Evolutionary conservation across 176 grass and related monocot genomes (phyloP), one percentile per base, ranked within the genome.

Genomic region (Lolium perenne): DNA sequence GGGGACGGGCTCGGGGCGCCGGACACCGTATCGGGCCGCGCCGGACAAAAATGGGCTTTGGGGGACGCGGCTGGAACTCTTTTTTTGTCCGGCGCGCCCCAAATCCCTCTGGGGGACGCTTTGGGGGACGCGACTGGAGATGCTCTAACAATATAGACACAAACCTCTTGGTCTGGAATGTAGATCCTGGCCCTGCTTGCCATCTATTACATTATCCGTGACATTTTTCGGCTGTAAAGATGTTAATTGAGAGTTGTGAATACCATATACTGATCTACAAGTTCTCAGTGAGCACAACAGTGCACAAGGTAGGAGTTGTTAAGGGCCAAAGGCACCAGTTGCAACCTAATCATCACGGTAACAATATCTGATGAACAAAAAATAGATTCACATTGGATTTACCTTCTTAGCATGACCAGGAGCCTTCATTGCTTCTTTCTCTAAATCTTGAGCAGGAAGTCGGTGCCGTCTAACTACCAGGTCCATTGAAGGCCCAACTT

Each of bases 71-170:
- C n/a, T n/a, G n/a, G n/a, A n/a, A n/a, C n/a, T n/a, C n/a, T n/a
- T n/a, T n/a, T n/a, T n/a, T n/a, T n/a, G n/a, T n/a, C n/a, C n/a
- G n/a, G n/a, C n/a, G n/a, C n/a, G n/a, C n/a, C n/a, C n/a, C n/a
- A n/a, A n/a, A n/a, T n/a, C n/a, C n/a, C n/a, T n/a, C n/a, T n/a
- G n/a, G n/a, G n/a, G n/a, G n/a, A n/a, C n/a, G n/a, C n/a, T n/a
- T n/a, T n/a, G n/a, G n/a, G n/a, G n/a, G n/a, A n/a, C n/a, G n/a
- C n/a, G n/a, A n/a, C n/a, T n/a, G n/a, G n/a, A n/a, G n/a, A n/a
- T n/a, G n/a, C n/a, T n/a, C n/a, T n/a, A n/a, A n/a, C n/a, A 56
- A 94, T 94, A 72, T 90, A 94, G 38, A 98, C 91, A 91, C 95
- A 95, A 78, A n/a, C n/a, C n/a, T n/a, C n/a, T n/a, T n/a, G n/a